These are phyloP conservation scores for Sordariomycetes sp. DNA, from an alignment of 2,329 filamentous ascomycete genomes.

Conservation along the genomic window DNA sequence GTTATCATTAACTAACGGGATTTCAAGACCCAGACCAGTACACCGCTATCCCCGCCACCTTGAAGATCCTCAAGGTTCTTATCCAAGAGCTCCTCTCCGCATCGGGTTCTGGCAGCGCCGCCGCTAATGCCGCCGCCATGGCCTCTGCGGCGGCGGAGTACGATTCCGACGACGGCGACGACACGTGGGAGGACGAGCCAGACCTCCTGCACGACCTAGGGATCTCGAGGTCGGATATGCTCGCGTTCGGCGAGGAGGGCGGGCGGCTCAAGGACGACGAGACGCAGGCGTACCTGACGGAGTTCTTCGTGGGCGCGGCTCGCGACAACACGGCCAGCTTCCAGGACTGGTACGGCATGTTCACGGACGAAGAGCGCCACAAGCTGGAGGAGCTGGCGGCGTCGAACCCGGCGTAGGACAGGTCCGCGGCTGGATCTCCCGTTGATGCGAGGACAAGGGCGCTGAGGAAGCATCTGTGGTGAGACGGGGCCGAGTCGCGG, in stretches of 20 bases:
- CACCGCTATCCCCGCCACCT: constrained; percentile 73
- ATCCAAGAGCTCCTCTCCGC: constrained; percentile 84
- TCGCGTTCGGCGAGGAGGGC: constrained; percentile 58
- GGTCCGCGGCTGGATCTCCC: constrained; percentile 1
- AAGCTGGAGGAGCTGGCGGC: constrained; percentile 44
- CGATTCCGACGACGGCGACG: constrained; percentile 43
- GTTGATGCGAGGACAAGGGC: constrained; percentile 4
- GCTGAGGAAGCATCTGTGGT: constrained; percentile 5
- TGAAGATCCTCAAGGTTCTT: constrained; percentile 95
- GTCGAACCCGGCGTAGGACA: constrained; percentile 12
- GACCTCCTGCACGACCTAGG: constrained; percentile 56
- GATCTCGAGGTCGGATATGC: constrained; percentile 64
- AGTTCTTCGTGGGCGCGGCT: constrained; percentile 62
- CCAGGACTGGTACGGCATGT: constrained; percentile 43
- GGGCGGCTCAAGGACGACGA: constrained; percentile 73
- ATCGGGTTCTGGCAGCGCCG: constrained; percentile 51
- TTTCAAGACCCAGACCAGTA: constrained; percentile 71
- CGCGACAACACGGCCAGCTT: constrained; percentile 47
- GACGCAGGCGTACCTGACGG: constrained; percentile 71
- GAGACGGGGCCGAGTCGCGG: neutral
- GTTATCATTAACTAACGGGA: constrained; percentile 15
- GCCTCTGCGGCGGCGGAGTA: constrained; percentile 48
- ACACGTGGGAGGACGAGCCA: constrained; percentile 85
- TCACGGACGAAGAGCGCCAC: constrained; percentile 43
- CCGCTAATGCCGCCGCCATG: constrained; percentile 53